Evolutionary conservation across 192 early-diverging fungal species (phyloP), one percentile per base, ranked within the genome.

Genomic region (Backusella tarrabulga): DNA sequence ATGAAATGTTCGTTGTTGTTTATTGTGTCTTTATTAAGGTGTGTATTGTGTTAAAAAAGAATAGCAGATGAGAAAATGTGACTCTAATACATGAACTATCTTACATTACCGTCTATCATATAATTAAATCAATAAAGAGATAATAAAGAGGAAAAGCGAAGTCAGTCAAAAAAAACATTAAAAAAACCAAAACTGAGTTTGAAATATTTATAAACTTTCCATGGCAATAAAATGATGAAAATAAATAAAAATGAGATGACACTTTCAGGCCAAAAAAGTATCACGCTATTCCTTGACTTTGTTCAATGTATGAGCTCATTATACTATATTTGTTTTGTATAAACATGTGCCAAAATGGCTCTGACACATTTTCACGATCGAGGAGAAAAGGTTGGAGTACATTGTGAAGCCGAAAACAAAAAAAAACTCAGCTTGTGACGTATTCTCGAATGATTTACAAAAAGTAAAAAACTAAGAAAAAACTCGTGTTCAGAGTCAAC

Each of bases 341-440:
- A n/a, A 23, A 3, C 54, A 56, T 56, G 21, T 56, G 54, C 21
- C 11, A 17, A 56, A 32, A 56, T 21, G 8, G 9, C n/a, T 26
- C 54, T 56, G 54, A 56, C 21, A 56, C 54, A 56, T 56, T 56
- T 56, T 56, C 54, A 23, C 9, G 42, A 14, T 44, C 0, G 12
- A 44, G 42, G 4, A 44, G 42, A 60, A 52, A 52, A 54, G 52
- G n/a, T 17, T 44, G 4, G 15, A 14, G 6, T 19, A 50, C 0
- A 50, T 23, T 63, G 56, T 63, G 23, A 23, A 63, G 26, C 56
- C 21, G 26, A 9, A 54, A 32, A 32, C 2, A 60, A 29, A 60
- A 23, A 56, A 63, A 29, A 63, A 63, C 56, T 63, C 56, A 63
- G 56, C 26, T 63, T 29, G 56, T 63, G 56, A 63, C 56, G 56